Conservation (phyloP, 208 protist genomes). For the Leptomonas pyrrhocoris region DNA sequence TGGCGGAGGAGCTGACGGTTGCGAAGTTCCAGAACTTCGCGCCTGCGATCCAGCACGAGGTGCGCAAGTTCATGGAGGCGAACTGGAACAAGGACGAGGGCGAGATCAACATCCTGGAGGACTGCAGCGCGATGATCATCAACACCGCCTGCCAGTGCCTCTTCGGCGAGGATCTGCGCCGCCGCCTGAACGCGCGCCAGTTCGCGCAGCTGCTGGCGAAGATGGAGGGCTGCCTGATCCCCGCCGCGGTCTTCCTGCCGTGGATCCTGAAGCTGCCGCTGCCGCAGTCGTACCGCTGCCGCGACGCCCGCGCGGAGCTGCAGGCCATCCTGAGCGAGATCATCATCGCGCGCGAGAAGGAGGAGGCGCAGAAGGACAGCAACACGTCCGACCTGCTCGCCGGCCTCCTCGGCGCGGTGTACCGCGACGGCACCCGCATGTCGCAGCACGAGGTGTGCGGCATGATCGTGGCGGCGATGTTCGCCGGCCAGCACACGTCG, state of each 20-base stretch:
- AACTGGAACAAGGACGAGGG: constrained; percentile 86
- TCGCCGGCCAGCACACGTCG: constrained; percentile 94
- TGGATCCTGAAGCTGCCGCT: constrained; percentile 81
- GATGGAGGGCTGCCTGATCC: constrained; percentile 88
- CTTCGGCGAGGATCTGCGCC: constrained; percentile 90
- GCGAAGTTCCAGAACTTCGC: constrained; percentile 89
- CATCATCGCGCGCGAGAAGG: constrained; percentile 84
- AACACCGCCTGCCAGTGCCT: constrained; percentile 93
- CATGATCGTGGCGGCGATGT: constrained; percentile 92
- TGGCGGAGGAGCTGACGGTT: constrained; percentile 83
- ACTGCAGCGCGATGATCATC: constrained; percentile 93
- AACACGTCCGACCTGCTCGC: constrained; percentile 87
- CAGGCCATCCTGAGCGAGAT: constrained; percentile 86
- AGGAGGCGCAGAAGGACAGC: constrained; percentile 76
- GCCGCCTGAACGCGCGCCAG: constrained; percentile 73
- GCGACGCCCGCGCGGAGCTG: constrained; percentile 82
- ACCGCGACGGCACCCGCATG: constrained; percentile 87
- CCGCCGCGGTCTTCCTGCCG: constrained; percentile 84
- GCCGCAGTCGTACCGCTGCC: constrained; percentile 77
- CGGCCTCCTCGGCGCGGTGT: constrained; percentile 82
- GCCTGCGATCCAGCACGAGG: constrained; percentile 86
- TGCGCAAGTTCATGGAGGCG: constrained; percentile 72
- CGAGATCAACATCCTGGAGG: constrained; percentile 83
- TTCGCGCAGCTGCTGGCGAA: constrained; percentile 83
- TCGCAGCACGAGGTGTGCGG: constrained; percentile 91